Base-by-base conservation (phyloP, 345 rosid genomes). In the Aquilaria yunnanensis region DNA sequence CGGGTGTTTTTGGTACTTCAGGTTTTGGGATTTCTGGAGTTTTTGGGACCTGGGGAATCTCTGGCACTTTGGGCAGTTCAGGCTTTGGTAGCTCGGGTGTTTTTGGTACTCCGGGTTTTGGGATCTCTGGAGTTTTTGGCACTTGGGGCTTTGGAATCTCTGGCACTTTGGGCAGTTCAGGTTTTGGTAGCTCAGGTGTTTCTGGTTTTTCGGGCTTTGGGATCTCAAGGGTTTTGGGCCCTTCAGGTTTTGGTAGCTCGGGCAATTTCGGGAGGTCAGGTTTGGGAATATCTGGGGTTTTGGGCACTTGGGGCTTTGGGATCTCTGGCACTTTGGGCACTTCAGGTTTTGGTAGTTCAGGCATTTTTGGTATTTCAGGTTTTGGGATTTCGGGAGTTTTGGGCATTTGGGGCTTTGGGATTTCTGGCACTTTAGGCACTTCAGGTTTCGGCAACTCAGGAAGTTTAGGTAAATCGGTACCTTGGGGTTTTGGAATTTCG, bases 181-280 rank as follows among this genome's bases (percentile, higher is more conserved):
- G 71, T 30, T 72, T 75, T 0, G 77, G 75, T 12, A 70, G 7
- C 23, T 70, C 70, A 0, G 75, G 72, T 1, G 51, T 0, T 55
- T 64, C 60, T 0, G 76, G 79, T 30, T 71, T 5, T 59, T 75
- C 79, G 14, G 70, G 76, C 43, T 72, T 61, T 29, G 77, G 77
- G 12, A 66, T 30, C 67, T 72, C 73, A 0, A 67, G 56, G 5
- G 52, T 3, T 12, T 62, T 32, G 3, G 65, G 65, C 37, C 34
- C 0, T 14, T 62, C 57, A 2, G 56, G 66, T 11, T 61, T 62
- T 29, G 53, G 53, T 4, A 50, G 5, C 53, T 50, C 16, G 2
- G 67, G 75, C 14, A 65, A 2, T 16, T 71, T 65, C 32, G 74
- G 74, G 0, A 55, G 0, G 51, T 71, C 75, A 0, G 54, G 71